These are phyloP conservation scores for Apiospora marii DNA, from an alignment of 2,329 filamentous ascomycete species.

Conservation along the genomic window DNA sequence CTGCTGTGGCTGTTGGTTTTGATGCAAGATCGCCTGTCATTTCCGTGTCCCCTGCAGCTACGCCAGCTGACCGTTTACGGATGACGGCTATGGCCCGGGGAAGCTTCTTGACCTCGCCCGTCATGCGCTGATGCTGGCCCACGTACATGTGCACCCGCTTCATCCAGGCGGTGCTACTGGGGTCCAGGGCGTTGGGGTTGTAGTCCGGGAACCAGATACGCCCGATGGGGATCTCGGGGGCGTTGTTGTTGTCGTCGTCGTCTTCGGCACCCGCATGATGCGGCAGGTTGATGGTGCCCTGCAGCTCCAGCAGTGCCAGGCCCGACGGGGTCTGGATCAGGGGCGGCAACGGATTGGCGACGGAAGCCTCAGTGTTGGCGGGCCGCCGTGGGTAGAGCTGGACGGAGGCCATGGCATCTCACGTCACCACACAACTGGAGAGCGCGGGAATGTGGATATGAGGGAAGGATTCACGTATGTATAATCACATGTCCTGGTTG, in stretches of 20 bases:
- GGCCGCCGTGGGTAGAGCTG: constrained; percentile 50
- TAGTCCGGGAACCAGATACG: constrained; percentile 82
- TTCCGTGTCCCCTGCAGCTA: constrained; percentile 26
- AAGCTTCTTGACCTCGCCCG: constrained; percentile 89
- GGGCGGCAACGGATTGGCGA: constrained; percentile 70
- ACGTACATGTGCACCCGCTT: constrained; percentile 88
- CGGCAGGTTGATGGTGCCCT: constrained; percentile 87
- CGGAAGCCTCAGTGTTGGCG: constrained; percentile 26
- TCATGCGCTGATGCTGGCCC: constrained; percentile 86
- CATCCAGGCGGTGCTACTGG: constrained; percentile 78
- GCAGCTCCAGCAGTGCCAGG: constrained; percentile 88
- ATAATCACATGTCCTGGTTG: background rate
- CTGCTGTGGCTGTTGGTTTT: constrained; percentile 42
- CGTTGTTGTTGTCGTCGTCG: constrained; percentile 42
- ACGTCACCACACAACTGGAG: background rate
- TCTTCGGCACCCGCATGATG: constrained; percentile 31
- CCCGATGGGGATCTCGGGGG: constrained; percentile 65
- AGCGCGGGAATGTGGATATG: background rate
- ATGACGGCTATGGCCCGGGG: constrained; percentile 82
- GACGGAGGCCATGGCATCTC: constrained; percentile 43
- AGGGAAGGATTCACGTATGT: background rate
- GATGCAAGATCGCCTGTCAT: constrained; percentile 44
- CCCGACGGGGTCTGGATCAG: constrained; percentile 89
- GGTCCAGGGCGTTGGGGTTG: constrained; percentile 55
- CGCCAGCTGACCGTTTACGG: constrained; percentile 53